A percentile compares a stretch with the other conserved stretches of the same genome.
Evolutionary conservation across 208 protist species (phyloP).

Genomic region (Leishmania amazonensis): DNA sequence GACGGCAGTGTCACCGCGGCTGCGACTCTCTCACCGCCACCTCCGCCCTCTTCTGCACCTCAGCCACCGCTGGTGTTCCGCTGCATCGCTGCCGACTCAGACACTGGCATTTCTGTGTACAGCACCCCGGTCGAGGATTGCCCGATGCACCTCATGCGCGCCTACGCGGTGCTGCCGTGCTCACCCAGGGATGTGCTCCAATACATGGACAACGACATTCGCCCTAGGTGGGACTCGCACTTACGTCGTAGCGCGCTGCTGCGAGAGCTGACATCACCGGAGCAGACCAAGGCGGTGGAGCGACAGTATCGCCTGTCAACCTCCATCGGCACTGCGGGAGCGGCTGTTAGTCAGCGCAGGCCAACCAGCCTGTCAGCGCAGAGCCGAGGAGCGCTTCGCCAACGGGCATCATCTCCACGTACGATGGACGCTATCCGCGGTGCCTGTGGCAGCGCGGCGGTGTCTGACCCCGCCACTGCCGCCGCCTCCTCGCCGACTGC

Average conservation of each 20-base stretch:
- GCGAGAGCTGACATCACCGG: slow-evolving; percentile 40
- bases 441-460: neutral
- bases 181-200: slow-evolving; percentile 42
- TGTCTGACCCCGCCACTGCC: neutral
- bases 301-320: neutral
- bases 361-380: slow-evolving; percentile 11
- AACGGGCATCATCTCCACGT: neutral
- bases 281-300: neutral
- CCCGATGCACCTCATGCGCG: slow-evolving; percentile 78
- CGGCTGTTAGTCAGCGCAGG: neutral
- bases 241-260: slow-evolving; percentile 46
- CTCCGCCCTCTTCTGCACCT: neutral
- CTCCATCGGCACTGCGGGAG: slow-evolving; percentile 6
- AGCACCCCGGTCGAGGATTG: slow-evolving; percentile 62
- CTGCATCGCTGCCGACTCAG: slow-evolving; percentile 43
- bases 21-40: neutral
- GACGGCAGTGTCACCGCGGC: neutral
- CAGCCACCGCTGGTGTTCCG: slow-evolving; percentile 36
- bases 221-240: slow-evolving; percentile 69
- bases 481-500: neutral
- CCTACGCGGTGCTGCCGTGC: slow-evolving; percentile 67
- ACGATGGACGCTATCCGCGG: neutral
- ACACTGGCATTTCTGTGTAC: slow-evolving; percentile 50
- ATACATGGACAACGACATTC: slow-evolving; percentile 59
- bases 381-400: slow-evolving; percentile 3